Evolutionary conservation across 805 yeast species (phyloP).

Genomic region (Starmerella scarabaei): DNA sequence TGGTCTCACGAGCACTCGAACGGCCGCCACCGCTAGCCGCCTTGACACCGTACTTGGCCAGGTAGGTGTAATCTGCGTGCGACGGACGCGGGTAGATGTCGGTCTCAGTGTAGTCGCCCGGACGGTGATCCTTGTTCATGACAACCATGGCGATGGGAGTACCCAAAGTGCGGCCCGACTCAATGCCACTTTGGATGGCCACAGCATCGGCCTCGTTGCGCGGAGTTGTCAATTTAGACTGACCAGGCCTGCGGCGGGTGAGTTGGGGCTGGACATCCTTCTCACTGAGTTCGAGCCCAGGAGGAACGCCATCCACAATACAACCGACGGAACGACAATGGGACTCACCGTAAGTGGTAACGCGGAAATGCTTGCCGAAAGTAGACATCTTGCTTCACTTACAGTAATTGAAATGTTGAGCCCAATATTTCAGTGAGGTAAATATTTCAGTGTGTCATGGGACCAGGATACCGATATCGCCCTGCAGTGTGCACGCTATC

Average conservation of each 20-base stretch:
- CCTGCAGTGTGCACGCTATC: too few species aligned
- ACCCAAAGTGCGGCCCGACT: constrained; percentile 78
- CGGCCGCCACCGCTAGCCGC: constrained; percentile 97
- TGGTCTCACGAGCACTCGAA: constrained; percentile 93
- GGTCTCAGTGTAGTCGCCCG: constrained; percentile 89
- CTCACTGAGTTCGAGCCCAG: constrained; percentile 76
- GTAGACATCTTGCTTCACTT: constrained; percentile 46
- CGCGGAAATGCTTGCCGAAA: constrained; percentile 52
- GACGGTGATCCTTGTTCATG: constrained; percentile 89
- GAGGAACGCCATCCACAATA: constrained; percentile 96
- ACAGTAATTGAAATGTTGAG: background rate
- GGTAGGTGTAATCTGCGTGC: constrained; percentile 92
- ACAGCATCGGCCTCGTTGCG: constrained; percentile 90
- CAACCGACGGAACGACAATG: constrained; percentile 97
- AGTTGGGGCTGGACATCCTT: constrained; percentile 90
- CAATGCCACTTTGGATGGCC: constrained; percentile 88
- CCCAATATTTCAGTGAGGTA: too few species aligned
- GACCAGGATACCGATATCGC: too few species aligned
- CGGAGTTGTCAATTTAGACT: constrained; percentile 82
- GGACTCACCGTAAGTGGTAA: constrained; percentile 95
- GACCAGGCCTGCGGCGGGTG: constrained; percentile 96
- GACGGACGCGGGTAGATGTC: constrained; percentile 95
- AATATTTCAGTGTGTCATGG: too few species aligned
- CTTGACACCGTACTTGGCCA: constrained; percentile 79
- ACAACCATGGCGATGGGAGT: constrained; percentile 94